Percentiles rank a stretch among this genome's conserved stretches.
These are phyloP conservation scores for Asterophora lycoperdoides DNA, from an alignment of 768 basidiomycete genomes.

Conservation along the genomic window DNA sequence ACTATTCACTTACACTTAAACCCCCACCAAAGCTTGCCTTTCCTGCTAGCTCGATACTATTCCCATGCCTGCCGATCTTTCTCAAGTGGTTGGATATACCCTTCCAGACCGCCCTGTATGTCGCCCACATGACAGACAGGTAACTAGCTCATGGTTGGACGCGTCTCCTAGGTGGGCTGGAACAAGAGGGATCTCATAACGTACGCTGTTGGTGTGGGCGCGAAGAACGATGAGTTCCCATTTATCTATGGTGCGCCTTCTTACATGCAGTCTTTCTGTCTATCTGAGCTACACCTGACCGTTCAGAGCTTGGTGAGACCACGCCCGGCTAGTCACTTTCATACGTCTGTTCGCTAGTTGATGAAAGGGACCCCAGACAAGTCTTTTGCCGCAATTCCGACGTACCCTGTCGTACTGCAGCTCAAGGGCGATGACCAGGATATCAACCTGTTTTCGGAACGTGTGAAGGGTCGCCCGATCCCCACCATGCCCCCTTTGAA, in stretches of 20 bases:
- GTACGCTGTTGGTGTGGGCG: conserved; percentile 79
- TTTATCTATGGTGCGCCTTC: conserved; percentile 62
- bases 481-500: conserved; percentile 71
- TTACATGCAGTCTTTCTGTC: background rate
- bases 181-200: conserved; percentile 78
- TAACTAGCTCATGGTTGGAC: background rate
- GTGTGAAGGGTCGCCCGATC: conserved; percentile 38
- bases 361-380: conserved; percentile 38
- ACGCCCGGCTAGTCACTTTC: too few species aligned
- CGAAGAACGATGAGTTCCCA: conserved; percentile 65
- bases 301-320: conserved; percentile 50
- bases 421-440: conserved; percentile 70
- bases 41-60: background rate
- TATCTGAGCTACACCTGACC: background rate
- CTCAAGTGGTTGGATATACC: conserved; percentile 60
- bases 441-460: conserved; percentile 62
- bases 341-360: too few species aligned
- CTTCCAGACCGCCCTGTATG: conserved; percentile 30
- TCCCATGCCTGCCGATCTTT: conserved; percentile 55
- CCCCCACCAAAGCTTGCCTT: too few species aligned
- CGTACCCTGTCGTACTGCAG: conserved; percentile 76
- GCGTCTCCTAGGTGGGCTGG: conserved; percentile 61
- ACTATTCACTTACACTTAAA: too few species aligned
- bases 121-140: background rate
- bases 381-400: conserved; percentile 74